A percentile compares a stretch with the other conserved stretches of the same genome.
phyloP scores from a whole-genome alignment of 2,329 filamentous ascomycete species.

The Neonectria ditissima region DNA sequence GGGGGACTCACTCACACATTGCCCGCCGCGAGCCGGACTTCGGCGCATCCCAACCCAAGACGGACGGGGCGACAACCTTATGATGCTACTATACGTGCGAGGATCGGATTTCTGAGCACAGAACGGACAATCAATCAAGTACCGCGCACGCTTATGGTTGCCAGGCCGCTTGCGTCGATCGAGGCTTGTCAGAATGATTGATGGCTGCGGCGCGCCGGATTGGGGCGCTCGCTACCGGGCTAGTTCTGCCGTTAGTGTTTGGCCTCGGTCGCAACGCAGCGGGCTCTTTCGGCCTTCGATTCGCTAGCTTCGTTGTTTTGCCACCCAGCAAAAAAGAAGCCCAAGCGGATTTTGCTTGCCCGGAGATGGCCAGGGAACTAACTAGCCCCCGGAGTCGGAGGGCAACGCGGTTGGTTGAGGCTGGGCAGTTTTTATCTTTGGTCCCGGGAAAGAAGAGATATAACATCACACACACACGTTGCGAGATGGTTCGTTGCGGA shows the following conservation, averaged over 20 bases:
- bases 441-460: background rate
- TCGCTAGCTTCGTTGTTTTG: background rate
- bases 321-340: too few relatives aligned
- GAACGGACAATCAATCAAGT: background rate
- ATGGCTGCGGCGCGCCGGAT: background rate
- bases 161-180: too few relatives aligned
- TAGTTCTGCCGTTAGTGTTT: background rate
- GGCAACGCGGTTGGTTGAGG: background rate
- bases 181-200: too few relatives aligned
- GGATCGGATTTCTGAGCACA: background rate
- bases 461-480: background rate
- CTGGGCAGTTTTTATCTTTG: too few relatives aligned
- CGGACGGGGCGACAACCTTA: background rate
- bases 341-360: too few relatives aligned
- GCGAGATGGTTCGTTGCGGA: background rate
- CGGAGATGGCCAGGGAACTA: too few relatives aligned
- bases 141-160: too few relatives aligned
- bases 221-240: background rate
- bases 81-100: too few relatives aligned
- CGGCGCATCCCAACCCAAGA: background rate
- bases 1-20: too few relatives aligned
- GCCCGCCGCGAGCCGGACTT: too few relatives aligned
- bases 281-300: background rate
- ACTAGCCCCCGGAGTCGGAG: background rate
- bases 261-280: background rate